Base-by-base conservation (phyloP, 1,139 yeast species). In the Kurtzmaniella quercitrusa region DNA sequence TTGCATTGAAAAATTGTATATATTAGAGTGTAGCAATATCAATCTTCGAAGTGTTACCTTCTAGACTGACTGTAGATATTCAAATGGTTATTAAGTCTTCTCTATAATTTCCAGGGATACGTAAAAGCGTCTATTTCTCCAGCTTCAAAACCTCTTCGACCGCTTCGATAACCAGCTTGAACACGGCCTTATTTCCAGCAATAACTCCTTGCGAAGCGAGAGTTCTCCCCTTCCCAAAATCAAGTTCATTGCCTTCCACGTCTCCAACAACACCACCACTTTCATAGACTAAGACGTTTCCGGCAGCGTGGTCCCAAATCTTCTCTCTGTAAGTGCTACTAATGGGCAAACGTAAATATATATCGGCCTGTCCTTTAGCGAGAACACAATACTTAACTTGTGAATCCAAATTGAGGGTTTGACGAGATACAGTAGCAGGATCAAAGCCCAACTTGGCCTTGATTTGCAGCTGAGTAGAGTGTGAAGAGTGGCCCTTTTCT, bases 241-340 rank as follows among this genome's bases (percentile, higher is more conserved):
- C 81, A 50, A 93, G 75, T n/a, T 63, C 64, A 31, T 72, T 70
- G 10, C 97, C 95, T 45, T 77, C 62, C 58, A 91, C 80, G 60
- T 93, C 98, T 12, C 94, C 82, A 23, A 93, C 98, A 43, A 70
- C 63, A 8, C 98, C 98, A 39, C 98, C 98, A 54, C 95, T 87
- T 63, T 94, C 98, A 33, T 79, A 74, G 38, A 94, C 82, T 51
- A 93, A 76, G 11, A 91, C 73, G 54, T 86, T 85, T 5, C 98
- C 99, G 2, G 97, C 95, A 19, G 98, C 98, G 62, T 93, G 99
- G 63, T 93, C 99, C 98, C 98, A 93, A 48, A 93, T 90, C 66
- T 94, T 93, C 61, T 93, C 99, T 56, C 88, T 79, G 62, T 91
- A 93, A 2, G 77, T 66, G 42, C 79, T 75, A 51, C 77, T 81